Conservation (phyloP, 1,139 yeast genomes). For the Kodamaea derodonti region DNA sequence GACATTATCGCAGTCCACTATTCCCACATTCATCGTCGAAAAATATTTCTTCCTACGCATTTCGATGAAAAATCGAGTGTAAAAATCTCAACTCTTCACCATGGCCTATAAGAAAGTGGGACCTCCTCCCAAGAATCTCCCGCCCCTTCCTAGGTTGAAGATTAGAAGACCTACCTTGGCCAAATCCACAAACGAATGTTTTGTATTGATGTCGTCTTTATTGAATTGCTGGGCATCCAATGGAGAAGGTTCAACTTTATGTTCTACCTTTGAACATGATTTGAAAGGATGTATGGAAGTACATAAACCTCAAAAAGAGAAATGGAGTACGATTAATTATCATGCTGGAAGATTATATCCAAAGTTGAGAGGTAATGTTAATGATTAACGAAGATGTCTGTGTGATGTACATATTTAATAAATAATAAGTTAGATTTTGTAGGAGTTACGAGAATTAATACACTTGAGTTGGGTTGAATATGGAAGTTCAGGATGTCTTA, state of each 20-base stretch:
- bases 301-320: slow-evolving; percentile 44
- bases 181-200: slow-evolving; percentile 66
- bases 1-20: no score
- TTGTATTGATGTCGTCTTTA: slow-evolving; percentile 78
- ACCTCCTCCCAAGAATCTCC: slow-evolving; percentile 42
- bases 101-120: slow-evolving; percentile 30
- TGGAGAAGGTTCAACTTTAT: slow-evolving; percentile 73
- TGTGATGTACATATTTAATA: no score
- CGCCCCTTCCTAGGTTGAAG: slow-evolving; percentile 72
- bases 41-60: no score
- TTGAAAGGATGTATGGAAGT: slow-evolving; percentile 48
- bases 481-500: no score
- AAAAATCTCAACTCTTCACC: slow-evolving; percentile 2
- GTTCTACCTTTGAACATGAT: slow-evolving; percentile 57
- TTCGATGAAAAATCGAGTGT: slow-evolving; percentile 1
- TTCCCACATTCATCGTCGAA: no score
- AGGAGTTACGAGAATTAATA: no score
- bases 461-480: no score
- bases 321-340: slow-evolving; percentile 59
- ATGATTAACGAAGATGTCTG: slow-evolving; percentile 45
- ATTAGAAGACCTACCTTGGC: slow-evolving; percentile 62
- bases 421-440: no score
- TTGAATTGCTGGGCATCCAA: slow-evolving; percentile 96
- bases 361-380: slow-evolving; percentile 70
- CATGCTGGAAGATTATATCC: slow-evolving; percentile 81